These are phyloP conservation scores for Boechera stricta DNA, from an alignment of 345 rosid genomes.

Conservation along the genomic window DNA sequence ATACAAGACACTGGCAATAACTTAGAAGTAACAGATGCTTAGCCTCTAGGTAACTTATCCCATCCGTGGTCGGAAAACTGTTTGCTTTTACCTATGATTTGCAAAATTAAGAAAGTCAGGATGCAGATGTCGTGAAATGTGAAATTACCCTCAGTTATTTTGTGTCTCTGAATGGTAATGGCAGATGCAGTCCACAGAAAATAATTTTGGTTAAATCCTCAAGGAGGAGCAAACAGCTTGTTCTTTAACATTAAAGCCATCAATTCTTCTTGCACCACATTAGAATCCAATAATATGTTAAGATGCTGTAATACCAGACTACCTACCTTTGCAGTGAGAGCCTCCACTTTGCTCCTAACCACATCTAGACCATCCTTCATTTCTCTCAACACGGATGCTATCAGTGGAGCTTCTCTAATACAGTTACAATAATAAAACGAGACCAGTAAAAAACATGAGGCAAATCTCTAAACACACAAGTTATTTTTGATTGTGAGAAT, in stretches of 20 bases:
- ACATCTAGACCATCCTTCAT: slow-evolving; percentile 80
- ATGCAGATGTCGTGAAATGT: background rate
- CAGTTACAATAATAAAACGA: background rate
- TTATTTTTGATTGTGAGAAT: background rate
- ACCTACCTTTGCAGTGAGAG: slow-evolving; percentile 72
- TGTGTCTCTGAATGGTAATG: background rate
- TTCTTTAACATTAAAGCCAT: background rate
- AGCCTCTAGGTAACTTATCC: slow-evolving; percentile 90
- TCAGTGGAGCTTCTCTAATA: slow-evolving; percentile 70
- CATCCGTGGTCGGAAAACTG: slow-evolving; percentile 72
- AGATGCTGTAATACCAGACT: background rate
- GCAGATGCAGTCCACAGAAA: background rate
- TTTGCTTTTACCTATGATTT: slow-evolving; percentile 69
- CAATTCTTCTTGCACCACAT: background rate
- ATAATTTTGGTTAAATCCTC: background rate
- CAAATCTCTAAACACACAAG: background rate
- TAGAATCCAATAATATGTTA: background rate
- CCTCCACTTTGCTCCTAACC: slow-evolving; percentile 72
- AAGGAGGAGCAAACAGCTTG: background rate
- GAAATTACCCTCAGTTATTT: background rate
- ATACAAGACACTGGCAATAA: slow-evolving; percentile 86
- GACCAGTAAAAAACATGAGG: slow-evolving; percentile 1
- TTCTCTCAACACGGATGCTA: slow-evolving; percentile 67
- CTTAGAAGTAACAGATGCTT: slow-evolving; percentile 80
- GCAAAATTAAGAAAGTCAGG: slow-evolving; percentile 13